Evolutionary conservation across 176 grass and related monocot genomes (phyloP).

Genomic region (Oryza punctata): DNA sequence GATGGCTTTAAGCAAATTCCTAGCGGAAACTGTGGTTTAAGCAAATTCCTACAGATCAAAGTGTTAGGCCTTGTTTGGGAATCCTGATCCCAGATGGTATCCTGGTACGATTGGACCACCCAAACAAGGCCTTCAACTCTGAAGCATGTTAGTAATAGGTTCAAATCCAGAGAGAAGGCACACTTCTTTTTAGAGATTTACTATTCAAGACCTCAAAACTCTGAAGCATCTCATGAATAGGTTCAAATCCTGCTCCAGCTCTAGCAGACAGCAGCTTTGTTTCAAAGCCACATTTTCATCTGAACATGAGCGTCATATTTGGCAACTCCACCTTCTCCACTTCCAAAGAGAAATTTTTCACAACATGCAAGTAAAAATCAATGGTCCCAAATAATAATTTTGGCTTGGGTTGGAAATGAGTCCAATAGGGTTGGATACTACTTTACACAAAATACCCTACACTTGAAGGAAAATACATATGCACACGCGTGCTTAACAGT

Average conservation of each 20-base stretch:
- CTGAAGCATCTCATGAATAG: not conserved
- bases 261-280: not conserved
- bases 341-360: not conserved
- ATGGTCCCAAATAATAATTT: too few species aligned
- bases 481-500: not conserved
- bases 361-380: too few species aligned
- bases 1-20: not conserved
- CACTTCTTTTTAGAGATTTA: not conserved
- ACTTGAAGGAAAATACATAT: not conserved
- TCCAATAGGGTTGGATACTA: not conserved
- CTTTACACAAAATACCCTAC: not conserved
- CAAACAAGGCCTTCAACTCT: not conserved
- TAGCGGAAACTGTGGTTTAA: not conserved
- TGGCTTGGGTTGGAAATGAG: not conserved
- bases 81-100: not conserved
- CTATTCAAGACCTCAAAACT: not conserved
- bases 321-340: not conserved
- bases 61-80: not conserved
- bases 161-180: not conserved
- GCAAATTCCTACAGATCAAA: not conserved
- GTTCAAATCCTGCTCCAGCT: not conserved
- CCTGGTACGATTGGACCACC: not conserved
- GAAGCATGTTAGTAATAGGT: not conserved
- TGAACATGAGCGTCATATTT: not conserved
- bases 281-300: not conserved